Evolutionary conservation across 371 early-diverging fungal species (phyloP), one percentile per base, ranked within the genome.

Genomic region (Paraphysoderma sedebokerense): DNA sequence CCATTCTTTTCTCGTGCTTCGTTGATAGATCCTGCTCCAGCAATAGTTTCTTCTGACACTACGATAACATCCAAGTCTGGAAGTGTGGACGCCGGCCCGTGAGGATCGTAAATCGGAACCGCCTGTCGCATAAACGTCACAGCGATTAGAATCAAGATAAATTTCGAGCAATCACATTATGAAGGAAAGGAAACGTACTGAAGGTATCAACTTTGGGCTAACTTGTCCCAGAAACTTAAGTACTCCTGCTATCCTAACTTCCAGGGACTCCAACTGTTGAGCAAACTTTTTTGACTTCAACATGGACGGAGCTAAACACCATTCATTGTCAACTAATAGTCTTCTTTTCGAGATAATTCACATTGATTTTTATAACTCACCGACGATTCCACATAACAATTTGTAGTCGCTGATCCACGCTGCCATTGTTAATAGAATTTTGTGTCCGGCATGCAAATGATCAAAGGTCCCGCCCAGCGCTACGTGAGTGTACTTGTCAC

Each of bases 391-490:
- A 27, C 83, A 82, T 8, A 81, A 62, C 26, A 90, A 58, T 29
- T 71, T 58, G 29, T 67, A 48, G 8, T 53, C 49, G 5, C 81
- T 56, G 33, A 83, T 59, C 59, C 82, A 70, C 0, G 82, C 85
- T 0, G 88, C 74, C 62, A 80, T 78, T 1, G 89, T 79, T 41
- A 97, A 63, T 26, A 97, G 61, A 31, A 93, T 84, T 61, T 89
- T 86, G 61, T 97, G 97, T 5, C 95, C 97, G 2, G 77, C 70
- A 54, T 97, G 97, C 37, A 97, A 59, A 55, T 93, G 93, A 60
- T 97, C 97, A 68, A 97, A 97, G 2, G 97, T 95, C 8, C 97
- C 97, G 15, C 97, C 97, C 4, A 92, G 65, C 0, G 81, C 91
- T 0, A 85, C 85, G 32, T 11, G n/a, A 2, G 19, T 15, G 41